Evolutionary conservation across 352 stramenopile genomes (phyloP), one percentile per base, ranked within the genome.

Genomic region (Phytopythium ostracodes): DNA sequence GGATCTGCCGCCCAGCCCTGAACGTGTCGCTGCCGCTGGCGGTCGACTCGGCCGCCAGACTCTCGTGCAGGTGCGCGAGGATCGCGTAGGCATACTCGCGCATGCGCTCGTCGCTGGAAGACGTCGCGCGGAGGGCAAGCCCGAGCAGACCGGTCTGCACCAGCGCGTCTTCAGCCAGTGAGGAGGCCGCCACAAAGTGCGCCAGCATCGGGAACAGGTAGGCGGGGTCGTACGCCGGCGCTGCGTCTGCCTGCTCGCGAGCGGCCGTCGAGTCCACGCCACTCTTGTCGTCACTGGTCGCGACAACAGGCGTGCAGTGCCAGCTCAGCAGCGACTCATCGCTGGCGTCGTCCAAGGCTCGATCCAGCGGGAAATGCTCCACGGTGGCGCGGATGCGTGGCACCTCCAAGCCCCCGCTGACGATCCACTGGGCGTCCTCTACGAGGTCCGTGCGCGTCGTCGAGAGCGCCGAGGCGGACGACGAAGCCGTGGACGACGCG

Each of bases 201-300:
- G 85, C 71, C 17, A 96, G 64, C 79, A 93, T 87, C 11, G 87
- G 83, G 8, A 94, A 53, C 8, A 96, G 66, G 64, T 86, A 91
- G 18, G 83, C 81, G 6, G 85, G 85, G 33, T 96, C 85, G 58
- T 94, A 96, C 10, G 79, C 60, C 17, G 67, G 50, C 1, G 54
- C 42, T 22, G 63, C 49, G 12, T 57, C 24, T 0, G 65, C 68
- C 9, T 42, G 20, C 15, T n/a, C n/a, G n/a, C n/a, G n/a, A n/a
- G n/a, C n/a, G n/a, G 22, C 20, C 18, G 44, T 31, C 2, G 64
- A 24, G 17, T 62, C 55, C 33, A 10, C 40, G 18, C 66, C 11
- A 18, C 73, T 66, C 53, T 67, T 62, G 51, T 73, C 65, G 20
- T 62, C 31, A n/a, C 73, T 31, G 6, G 12, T 47, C 10, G 63